These are phyloP conservation scores for Eucalyptus viminalis DNA, from an alignment of 345 rosid genomes.

Conservation along the genomic window DNA sequence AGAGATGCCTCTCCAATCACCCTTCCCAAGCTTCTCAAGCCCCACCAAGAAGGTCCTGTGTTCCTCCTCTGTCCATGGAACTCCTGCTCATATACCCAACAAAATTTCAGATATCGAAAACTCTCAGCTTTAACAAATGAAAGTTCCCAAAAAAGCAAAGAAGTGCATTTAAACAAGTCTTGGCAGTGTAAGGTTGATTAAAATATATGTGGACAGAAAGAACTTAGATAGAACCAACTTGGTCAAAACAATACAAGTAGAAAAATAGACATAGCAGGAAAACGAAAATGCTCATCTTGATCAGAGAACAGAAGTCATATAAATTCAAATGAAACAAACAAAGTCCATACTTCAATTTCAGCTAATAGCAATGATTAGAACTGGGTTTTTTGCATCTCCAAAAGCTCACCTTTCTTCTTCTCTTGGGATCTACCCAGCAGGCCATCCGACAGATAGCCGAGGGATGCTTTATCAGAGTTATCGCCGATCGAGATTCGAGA, in stretches of 20 bases:
- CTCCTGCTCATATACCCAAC: constrained; percentile 11
- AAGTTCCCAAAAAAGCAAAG: background rate
- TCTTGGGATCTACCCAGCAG: constrained; percentile 9
- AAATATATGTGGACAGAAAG: background rate
- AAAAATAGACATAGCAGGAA: background rate
- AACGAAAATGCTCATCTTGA: background rate
- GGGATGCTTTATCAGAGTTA: background rate
- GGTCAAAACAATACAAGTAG: background rate
- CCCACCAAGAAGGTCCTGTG: constrained; percentile 37
- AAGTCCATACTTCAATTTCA: background rate
- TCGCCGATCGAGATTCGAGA: constrained; percentile 13
- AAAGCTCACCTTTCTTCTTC: constrained; percentile 33
- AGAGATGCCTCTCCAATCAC: constrained; percentile 63
- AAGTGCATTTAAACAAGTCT: background rate
- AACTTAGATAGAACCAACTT: background rate
- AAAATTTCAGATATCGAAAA: background rate
- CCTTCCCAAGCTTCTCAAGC: constrained; percentile 45
- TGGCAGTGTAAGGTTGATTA: background rate
- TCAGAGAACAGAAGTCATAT: background rate
- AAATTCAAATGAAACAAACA: background rate
- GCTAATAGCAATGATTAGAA: background rate
- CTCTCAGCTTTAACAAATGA: background rate
- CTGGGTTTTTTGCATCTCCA: background rate
- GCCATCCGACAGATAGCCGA: constrained; percentile 34
- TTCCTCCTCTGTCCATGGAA: constrained; percentile 60